Evolutionary conservation across 208 protist species (phyloP), one percentile per base, ranked within the genome.

Genomic region (Crithidia bombi): DNA sequence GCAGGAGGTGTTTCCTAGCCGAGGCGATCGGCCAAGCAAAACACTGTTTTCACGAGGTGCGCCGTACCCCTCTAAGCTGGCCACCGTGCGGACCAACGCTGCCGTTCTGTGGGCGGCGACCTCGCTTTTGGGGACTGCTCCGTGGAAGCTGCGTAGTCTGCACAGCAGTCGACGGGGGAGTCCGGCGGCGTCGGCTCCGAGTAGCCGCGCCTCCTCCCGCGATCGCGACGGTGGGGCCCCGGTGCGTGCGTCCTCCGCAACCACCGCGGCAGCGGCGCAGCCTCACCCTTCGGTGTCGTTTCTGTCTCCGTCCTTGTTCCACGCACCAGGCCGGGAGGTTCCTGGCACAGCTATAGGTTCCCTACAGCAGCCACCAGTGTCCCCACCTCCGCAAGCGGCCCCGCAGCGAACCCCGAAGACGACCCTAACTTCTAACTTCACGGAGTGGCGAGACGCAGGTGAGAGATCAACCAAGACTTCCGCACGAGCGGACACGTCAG

Each of bases 41-140:
- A 10, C 19, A 25, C 30, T 25, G 17, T n/a, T 32, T 2, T 11
- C 28, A 5, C 36, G 28, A 44, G 1, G 28, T 25, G 41, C 28
- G 21, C n/a, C 33, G 11, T 32, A 30, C 44, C 11, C 15, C 12
- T n/a, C 4, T 12, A 41, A 19, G n/a, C 9, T 12, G 1, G 15
- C 21, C 5, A 10, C 17, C 36, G 12, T 46, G 14, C 36, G 38
- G 14, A 50, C 62, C 11, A 51, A 52, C 30, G 5, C 63, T 35
- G 70, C 63, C 3, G 63, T 76, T 47, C 56, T 76, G 36, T 76
- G 70, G 70, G 54, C 38, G 9, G 70, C 70, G 11, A 65, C 54
- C 17, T 76, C 70, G 32, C 64, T 76, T 14, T 33, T 76, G 25
- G 70, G 70, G 1, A 70, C 63, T 19, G 44, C 46, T 12, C 70